Conservation (phyloP, 129 eudicot genomes). For the Artemisia tridentata region DNA sequence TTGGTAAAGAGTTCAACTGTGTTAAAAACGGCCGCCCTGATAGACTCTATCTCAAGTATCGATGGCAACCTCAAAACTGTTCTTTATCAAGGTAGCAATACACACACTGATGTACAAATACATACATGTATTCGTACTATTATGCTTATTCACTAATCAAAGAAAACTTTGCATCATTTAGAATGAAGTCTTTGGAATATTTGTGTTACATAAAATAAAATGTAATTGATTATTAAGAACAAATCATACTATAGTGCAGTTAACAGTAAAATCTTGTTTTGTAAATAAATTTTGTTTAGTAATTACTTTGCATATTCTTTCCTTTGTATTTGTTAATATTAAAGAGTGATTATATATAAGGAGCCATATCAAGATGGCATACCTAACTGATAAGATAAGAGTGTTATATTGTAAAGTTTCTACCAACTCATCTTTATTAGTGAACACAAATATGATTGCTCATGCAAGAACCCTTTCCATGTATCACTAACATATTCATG, state of each 20-base stretch:
- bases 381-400: conserved; percentile 15
- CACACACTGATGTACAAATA: neutral
- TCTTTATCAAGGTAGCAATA: conserved; percentile 53
- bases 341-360: conserved; percentile 7
- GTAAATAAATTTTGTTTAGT: too few relatives aligned
- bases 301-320: neutral
- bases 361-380: conserved; percentile 19
- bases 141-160: conserved; percentile 8
- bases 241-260: neutral
- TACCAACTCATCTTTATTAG: conserved; percentile 10
- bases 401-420: conserved; percentile 1
- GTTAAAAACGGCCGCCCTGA: conserved; percentile 60
- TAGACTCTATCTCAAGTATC: conserved; percentile 57
- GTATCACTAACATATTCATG: conserved; percentile 20
- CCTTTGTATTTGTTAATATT: conserved; percentile 15
- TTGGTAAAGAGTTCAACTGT: conserved; percentile 64
- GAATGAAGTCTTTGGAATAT: neutral
- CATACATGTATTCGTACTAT: neutral
- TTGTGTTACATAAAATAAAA: neutral
- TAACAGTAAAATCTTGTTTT: neutral
- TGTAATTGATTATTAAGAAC: neutral
- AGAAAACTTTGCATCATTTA: neutral
- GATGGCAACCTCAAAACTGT: conserved; percentile 74
- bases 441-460: neutral
- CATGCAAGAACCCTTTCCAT: conserved; percentile 12